Base-by-base conservation (phyloP, 169 alveolate genomes). In the Condylostoma magnum region DNA sequence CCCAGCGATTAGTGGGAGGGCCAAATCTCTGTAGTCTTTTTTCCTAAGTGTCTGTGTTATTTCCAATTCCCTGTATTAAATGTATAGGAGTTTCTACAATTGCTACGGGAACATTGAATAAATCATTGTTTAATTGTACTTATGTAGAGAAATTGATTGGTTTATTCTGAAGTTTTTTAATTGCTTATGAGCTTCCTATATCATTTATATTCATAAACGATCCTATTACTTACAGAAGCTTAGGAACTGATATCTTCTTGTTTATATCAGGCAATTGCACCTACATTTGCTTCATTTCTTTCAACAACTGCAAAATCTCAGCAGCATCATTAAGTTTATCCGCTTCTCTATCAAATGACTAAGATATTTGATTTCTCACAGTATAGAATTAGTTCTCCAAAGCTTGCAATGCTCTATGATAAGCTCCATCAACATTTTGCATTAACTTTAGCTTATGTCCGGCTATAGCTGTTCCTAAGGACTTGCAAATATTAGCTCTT, bases 1-100 rank as follows among this genome's bases (percentile, higher is more conserved):
- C 73, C 73, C 73, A 63, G 38, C 73, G 18, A 44, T 63, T 63
- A 0, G 58, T 43, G 12, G 73, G 73, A 12, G 73, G 57, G 58
- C 44, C 44, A 22, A 63, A 63, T 28, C 73, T 63, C 8, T 34
- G 12, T 18, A 63, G 36, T 44, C 46, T 63, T 25, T 63, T 63
- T 63, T 63, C 73, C n/a, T 38, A 18, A 12, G 30, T 41, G 33
- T 63, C 73, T n/a, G 33, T 15, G 8, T 31, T 22, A 2, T 20
- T 46, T 6, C 56, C 44, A 6, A 25, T 41, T 4, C 73, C 73
- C 30, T 43, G 38, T 18, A 63, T 38, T 18, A 63, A 28, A 3
- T 22, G 34, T 10, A 43, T 31, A 3, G 73, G 73, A 3, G 73
- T 41, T 44, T 63, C 73, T 1, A 44, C 60, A 20, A 63, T 63